Base-by-base conservation (phyloP, 2,329 filamentous ascomycete species). In the Exserohilum rostratum region DNA sequence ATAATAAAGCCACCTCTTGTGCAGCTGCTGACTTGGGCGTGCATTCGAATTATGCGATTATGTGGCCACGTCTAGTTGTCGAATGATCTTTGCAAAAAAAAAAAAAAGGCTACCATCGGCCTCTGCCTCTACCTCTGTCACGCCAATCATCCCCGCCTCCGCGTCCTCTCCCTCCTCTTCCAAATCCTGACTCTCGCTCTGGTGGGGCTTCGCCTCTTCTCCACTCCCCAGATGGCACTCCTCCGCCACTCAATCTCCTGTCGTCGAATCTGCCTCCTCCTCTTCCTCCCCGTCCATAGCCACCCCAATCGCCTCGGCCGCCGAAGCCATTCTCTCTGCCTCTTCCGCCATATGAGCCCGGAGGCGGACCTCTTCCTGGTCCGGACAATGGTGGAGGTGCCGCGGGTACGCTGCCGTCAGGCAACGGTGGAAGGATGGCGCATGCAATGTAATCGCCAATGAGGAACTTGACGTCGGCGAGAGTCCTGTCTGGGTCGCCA, bases 381-480 rank as follows among this genome's bases (percentile, higher is more conserved):
- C 64, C 70, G 30, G 63, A 62, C 17, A 81, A 78, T 25, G 81
- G 79, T 18, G 78, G 78, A 11, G 82, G 79, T n/a, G 79, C 66
- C 33, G 89, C 85, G 38, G 87, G 87, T 34, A 96, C 87, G 29
- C 84, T 85, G 0, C 92, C 92, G 71, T 93, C 89, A 29, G 85
- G 79, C 22, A 90, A 78, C 0, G 91, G 90, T 37, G 90, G 87
- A 51, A 93, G 79, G 55, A 96, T 87, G 5, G 91, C 90, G 72
- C 90, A 93, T 53, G 89, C 88, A 35, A 98, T 82, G 70, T 90
- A 96, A 75, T 98, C 93, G 0, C 93, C 93, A 58, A 95, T 89
- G 10, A 96, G 89, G 68, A 96, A 96, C 18, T 88, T 85, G 30
- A 85, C 87, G 49, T 96, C 90, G 33, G 82, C 82, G 29, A 98